Base-by-base conservation (phyloP, 768 basidiomycete genomes). In the Calocybe indica region DNA sequence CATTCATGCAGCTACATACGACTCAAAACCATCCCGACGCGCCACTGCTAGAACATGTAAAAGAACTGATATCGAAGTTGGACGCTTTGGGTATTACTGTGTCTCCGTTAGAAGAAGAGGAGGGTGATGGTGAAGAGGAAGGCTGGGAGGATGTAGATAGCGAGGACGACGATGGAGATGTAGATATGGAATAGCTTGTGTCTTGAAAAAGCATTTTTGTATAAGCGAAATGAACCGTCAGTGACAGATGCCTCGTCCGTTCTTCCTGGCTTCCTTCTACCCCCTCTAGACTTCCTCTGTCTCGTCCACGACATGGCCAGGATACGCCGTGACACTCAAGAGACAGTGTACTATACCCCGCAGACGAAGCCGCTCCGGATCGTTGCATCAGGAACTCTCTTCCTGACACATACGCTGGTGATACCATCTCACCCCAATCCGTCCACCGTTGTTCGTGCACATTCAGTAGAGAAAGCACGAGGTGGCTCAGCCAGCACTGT, bases 381-480 rank as follows among this genome's bases (percentile, higher is more conserved):
- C 22, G 76, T 92, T 36, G 85, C 86, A 2, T 82, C 83, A 9
- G 89, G 89, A 10, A 87, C 89, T 7, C 75, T 92, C 36, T 92
- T 92, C 60, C 64, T 86, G 38, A 88, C 86, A 5, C 82, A 90
- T 61, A 83, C 80, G 0, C 75, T 92, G 42, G 70, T 71, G 35
- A 56, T 92, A 3, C 78, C 80, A 14, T 60, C 71, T 10, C 77
- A 85, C 49, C 86, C 87, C 1, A 60, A 62, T 9, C 80, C 82
- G 1, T 70, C 73, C 8, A 73, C 75, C 6, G 81, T 75, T 1
- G 62, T 79, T 2, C 83, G 89, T 39, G 88, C 89, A 0, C 83
- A 88, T 55, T 78, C 83, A 3, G 86, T 91, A 3, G 63, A 74
- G 37, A 78, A 80, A 40, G 62, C 72, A 0, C 76, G 89, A 40